A percentile compares a stretch with the other conserved stretches of the same genome.
These are phyloP conservation scores for Westerdykella aurantiaca DNA, from an alignment of 2,329 filamentous ascomycete species.

Conservation along the genomic window DNA sequence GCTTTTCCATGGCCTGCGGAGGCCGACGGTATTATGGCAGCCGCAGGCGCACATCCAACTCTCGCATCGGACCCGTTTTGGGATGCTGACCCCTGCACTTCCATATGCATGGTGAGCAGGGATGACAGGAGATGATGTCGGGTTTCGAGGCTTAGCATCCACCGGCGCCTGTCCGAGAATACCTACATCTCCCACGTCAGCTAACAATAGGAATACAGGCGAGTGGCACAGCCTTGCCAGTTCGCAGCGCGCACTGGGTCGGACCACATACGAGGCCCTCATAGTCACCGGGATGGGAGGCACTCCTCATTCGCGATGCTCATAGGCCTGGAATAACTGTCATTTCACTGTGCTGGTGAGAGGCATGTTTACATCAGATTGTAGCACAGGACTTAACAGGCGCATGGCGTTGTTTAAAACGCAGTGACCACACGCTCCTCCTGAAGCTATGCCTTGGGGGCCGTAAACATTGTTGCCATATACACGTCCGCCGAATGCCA, in stretches of 20 bases:
- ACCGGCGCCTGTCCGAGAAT: slow-evolving; percentile 24
- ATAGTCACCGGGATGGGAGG: no score
- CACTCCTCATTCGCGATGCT: no score
- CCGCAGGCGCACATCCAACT: slow-evolving; percentile 5
- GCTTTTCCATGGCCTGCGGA: slow-evolving; percentile 21
- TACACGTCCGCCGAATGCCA: no score
- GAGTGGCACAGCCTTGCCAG: slow-evolving; percentile 2
- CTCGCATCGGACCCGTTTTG: slow-evolving; percentile 17
- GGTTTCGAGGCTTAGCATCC: slow-evolving; percentile 27
- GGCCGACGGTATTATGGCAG: slow-evolving; percentile 15
- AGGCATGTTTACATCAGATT: no score
- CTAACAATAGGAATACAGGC: slow-evolving; percentile 25
- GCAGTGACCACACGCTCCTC: not conserved
- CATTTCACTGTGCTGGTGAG: no score
- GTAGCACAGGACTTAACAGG: not conserved
- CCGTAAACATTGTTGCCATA: no score
- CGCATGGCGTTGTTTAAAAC: slow-evolving; percentile 7
- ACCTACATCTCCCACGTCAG: slow-evolving; percentile 13
- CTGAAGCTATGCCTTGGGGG: no score
- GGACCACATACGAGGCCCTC: slow-evolving; percentile 59
- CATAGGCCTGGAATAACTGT: no score
- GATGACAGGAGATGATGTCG: slow-evolving; percentile 4
- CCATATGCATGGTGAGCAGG: slow-evolving; percentile 7
- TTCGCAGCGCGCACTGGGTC: slow-evolving; percentile 59
- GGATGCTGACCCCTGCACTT: slow-evolving; percentile 14